These are phyloP conservation scores for Hypoxylon sp. DNA, from an alignment of 2,329 filamentous ascomycete species.

Conservation along the genomic window DNA sequence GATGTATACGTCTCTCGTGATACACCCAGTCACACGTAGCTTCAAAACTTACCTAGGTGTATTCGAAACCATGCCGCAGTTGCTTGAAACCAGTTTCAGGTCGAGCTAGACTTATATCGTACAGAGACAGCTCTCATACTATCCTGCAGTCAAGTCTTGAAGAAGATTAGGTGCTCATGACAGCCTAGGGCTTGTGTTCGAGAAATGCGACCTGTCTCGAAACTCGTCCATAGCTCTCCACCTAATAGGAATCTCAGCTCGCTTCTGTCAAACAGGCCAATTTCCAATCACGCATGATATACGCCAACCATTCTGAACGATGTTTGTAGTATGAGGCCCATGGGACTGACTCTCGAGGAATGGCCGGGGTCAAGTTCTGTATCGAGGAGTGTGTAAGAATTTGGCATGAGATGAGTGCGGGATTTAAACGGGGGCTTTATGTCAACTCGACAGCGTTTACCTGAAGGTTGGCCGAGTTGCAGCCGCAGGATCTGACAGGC, in stretches of 20 bases:
- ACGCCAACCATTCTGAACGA: neutral
- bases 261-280: slow-evolving; percentile 1
- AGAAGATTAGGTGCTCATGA: neutral
- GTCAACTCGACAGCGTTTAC: slow-evolving; percentile 1
- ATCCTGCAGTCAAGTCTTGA: neutral
- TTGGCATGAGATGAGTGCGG: neutral
- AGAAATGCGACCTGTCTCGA: neutral
- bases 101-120: slow-evolving; percentile 1
- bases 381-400: slow-evolving; percentile 1
- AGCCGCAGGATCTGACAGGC: slow-evolving; percentile 10
- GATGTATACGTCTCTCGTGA: neutral
- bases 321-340: neutral
- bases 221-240: neutral
- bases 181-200: neutral
- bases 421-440: slow-evolving; percentile 26
- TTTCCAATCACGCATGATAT: neutral
- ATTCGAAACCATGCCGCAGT: slow-evolving; percentile 9
- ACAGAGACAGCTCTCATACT: slow-evolving; percentile 2
- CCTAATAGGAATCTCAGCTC: neutral
- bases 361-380: neutral
- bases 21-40: neutral
- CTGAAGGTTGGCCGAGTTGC: slow-evolving; percentile 3
- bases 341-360: neutral
- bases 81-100: slow-evolving; percentile 26
- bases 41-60: slow-evolving; percentile 7